Conservation (phyloP, 2,329 filamentous ascomycete genomes). For the Pseudofabraea citricarpa region DNA sequence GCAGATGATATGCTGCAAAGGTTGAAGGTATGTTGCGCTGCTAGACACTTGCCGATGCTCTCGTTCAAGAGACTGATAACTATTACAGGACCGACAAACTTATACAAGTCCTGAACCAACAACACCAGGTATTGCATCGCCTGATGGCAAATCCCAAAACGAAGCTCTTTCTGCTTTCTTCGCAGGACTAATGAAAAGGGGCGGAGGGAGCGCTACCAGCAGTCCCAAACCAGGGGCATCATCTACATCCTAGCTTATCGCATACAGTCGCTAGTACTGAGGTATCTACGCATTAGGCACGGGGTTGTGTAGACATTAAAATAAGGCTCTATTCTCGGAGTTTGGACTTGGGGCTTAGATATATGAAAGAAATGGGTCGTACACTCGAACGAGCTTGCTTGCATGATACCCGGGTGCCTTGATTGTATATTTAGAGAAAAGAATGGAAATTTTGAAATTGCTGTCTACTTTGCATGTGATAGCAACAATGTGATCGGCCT, state of each 20-base stretch:
- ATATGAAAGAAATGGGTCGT: conserved; percentile 9
- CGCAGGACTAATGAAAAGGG: conserved; percentile 50
- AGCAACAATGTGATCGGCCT: too few relatives aligned
- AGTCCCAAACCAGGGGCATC: conserved; percentile 25
- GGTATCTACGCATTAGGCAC: too few relatives aligned
- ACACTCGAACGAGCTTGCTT: too few relatives aligned
- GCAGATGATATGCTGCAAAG: conserved; percentile 89
- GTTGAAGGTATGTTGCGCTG: conserved; percentile 72
- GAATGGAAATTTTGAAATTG: neutral
- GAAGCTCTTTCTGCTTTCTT: conserved; percentile 58
- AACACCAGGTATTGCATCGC: conserved; percentile 21
- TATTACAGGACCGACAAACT: conserved; percentile 27
- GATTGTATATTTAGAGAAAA: conserved; percentile 9
- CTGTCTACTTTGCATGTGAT: too few relatives aligned
- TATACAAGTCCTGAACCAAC: conserved; percentile 27
- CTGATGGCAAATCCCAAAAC: conserved; percentile 47
- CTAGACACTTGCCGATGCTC: too few relatives aligned
- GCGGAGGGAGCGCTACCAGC: conserved; percentile 24
- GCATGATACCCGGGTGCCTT: conserved; percentile 17
- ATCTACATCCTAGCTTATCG: too few relatives aligned
- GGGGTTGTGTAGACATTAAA: neutral
- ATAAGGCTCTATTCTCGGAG: too few relatives aligned
- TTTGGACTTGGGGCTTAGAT: conserved; percentile 8
- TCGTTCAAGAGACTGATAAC: conserved; percentile 3
- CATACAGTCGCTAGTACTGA: too few relatives aligned